phyloP scores from a whole-genome alignment of 2,329 filamentous ascomycete species.

The Penicillium sclerotigenum region DNA sequence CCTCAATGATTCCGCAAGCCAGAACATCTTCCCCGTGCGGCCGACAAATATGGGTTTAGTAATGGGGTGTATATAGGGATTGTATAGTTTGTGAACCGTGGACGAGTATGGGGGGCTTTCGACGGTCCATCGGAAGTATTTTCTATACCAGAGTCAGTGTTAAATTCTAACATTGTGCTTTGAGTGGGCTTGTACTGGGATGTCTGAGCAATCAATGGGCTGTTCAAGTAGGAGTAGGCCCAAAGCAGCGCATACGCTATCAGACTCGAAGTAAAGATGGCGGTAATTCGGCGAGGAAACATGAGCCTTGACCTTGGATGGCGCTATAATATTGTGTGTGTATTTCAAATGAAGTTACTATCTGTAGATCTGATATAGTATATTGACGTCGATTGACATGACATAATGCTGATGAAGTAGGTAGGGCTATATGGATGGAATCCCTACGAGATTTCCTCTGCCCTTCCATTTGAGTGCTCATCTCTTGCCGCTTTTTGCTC shows the following conservation, averaged over 20 bases:
- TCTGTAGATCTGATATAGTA: neutral
- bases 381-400: neutral
- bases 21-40: neutral
- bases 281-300: neutral
- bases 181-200: neutral
- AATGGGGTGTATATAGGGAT: neutral
- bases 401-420: conserved; percentile 4
- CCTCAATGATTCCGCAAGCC: neutral
- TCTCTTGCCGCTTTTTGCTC: neutral
- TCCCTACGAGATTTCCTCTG: neutral
- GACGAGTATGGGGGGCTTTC: neutral
- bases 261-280: neutral
- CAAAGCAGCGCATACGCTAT: neutral
- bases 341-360: neutral
- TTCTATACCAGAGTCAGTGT: neutral
- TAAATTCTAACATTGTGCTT: neutral
- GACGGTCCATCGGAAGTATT: neutral
- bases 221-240: neutral
- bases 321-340: neutral
- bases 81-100: neutral
- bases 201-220: neutral
- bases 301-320: neutral
- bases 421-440: too few relatives aligned
- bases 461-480: neutral
- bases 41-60: neutral